Evolutionary conservation across 2,329 filamentous ascomycete species (phyloP), one percentile per base, ranked within the genome.

Genomic region (Sporothrix pseudoabietina): DNA sequence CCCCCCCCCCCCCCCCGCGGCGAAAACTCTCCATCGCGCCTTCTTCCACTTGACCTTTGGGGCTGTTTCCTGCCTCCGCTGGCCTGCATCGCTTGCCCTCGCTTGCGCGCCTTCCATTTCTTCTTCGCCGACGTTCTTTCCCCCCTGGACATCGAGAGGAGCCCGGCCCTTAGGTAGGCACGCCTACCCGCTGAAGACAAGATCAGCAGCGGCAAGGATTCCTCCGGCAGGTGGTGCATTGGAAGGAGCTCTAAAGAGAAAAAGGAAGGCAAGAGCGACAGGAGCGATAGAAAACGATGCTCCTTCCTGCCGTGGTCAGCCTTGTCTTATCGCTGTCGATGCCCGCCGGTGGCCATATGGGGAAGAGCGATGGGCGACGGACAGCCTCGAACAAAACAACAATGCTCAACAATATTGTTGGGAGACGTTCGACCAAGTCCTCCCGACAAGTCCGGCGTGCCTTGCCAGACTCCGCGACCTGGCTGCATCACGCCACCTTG

Each of bases 181-280:
- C 26, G 26, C 39, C 44, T 52, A 44, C 41, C 44, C 26, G 30
- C 16, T 30, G 30, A 69, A 69, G 49, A 39, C 47, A 57, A 57
- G 49, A 69, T 22, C 44, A 35, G 22, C 65, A 68, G 3, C 65
- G 65, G 44, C 44, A 26, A 68, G 16, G 16, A 68, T 35, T 68
- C 35, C 61, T 44, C 39, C 61, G 39, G 61, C 39, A 66, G 22
- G 39, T 55, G 8, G 22, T 66, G 66, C 49, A 22, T 1, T 39
- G 66, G 66, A 54, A 52, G 16, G 66, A 12, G 52, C 10, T 19
- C 26, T 16, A 61, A 52, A 59, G 35, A 44, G 54, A 30, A 69
- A 69, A 69, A 32, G 49, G 44, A 61, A 61, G 26, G 39, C 49
- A 35, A 52, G n/a, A 52, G 26, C 4, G 26, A 71, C 44, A 49